A percentile compares a stretch with the other conserved stretches of the same genome.
These are phyloP conservation scores for Brassica juncea DNA, from an alignment of 345 rosid genomes.

Conservation along the genomic window DNA sequence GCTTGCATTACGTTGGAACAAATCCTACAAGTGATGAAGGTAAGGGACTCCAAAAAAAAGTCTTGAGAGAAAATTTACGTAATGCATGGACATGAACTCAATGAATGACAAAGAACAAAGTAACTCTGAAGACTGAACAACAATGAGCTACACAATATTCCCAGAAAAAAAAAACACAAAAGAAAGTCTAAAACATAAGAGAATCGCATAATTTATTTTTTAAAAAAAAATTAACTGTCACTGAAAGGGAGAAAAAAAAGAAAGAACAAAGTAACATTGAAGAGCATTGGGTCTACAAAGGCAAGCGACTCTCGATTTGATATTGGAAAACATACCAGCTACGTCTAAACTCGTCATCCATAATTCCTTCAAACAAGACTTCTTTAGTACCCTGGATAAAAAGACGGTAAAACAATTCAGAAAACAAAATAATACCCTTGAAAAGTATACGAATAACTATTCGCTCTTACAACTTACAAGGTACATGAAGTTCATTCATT, in stretches of 20 bases:
- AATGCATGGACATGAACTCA: not conserved
- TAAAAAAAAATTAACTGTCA: not conserved
- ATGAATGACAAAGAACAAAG: not conserved
- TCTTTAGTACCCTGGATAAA: too few relatives aligned
- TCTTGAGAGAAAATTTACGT: too few relatives aligned
- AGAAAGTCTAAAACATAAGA: not conserved
- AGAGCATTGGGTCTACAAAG: not conserved
- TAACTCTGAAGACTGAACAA: not conserved
- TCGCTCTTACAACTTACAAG: not conserved
- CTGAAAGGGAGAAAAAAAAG: too few relatives aligned
- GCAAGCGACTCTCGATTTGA: not conserved
- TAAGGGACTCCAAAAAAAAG: too few relatives aligned
- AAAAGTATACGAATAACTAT: too few relatives aligned
- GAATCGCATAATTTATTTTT: not conserved
- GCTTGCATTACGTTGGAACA: too few relatives aligned
- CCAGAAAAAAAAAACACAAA: not conserved
- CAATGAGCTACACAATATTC: not conserved
- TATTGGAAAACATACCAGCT: not conserved
- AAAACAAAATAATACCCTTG: too few relatives aligned
- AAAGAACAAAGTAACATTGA: not conserved
- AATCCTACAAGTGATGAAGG: too few relatives aligned
- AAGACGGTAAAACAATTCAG: too few relatives aligned
- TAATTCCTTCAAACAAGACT: not conserved
- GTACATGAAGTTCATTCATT: not conserved
- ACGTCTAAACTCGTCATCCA: not conserved